A percentile compares a stretch with the other conserved stretches of the same genome.
These are phyloP conservation scores for Lumnitzera racemosa DNA, from an alignment of 345 rosid genomes.

Conservation along the genomic window DNA sequence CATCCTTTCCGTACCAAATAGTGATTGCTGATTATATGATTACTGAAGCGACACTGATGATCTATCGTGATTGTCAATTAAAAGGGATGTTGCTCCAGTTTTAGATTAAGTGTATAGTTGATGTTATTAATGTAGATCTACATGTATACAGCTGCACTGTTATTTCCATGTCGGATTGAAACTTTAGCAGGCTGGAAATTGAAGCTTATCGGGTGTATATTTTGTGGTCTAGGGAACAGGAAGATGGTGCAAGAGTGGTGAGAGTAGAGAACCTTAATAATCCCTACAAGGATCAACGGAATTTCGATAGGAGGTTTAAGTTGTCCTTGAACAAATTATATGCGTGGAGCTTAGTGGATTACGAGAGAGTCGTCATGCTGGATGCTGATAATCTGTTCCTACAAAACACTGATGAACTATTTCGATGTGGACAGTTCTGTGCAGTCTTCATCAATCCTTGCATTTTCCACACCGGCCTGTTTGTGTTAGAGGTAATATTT, in stretches of 20 bases:
- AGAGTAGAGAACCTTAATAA: slow-evolving; percentile 83
- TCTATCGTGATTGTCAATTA: too few species aligned
- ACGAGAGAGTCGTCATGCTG: slow-evolving; percentile 85
- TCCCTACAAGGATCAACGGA: slow-evolving; percentile 60
- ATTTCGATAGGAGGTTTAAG: slow-evolving; percentile 70
- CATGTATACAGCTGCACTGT: too few species aligned
- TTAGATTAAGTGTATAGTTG: too few species aligned
- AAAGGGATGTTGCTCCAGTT: too few species aligned
- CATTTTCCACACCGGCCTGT: slow-evolving; percentile 96
- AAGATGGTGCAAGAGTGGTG: slow-evolving; percentile 79
- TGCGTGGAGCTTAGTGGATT: slow-evolving; percentile 78
- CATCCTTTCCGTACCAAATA: too few species aligned
- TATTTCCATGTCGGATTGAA: too few species aligned
- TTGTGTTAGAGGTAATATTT: slow-evolving; percentile 56
- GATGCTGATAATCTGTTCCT: slow-evolving; percentile 92
- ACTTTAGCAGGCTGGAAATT: too few species aligned
- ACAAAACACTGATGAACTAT: slow-evolving; percentile 70
- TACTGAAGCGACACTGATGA: too few species aligned
- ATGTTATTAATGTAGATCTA: too few species aligned
- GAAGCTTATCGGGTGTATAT: too few species aligned
- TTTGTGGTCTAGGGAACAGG: slow-evolving; percentile 48
- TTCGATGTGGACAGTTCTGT: slow-evolving; percentile 93
- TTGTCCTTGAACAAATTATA: slow-evolving; percentile 85
- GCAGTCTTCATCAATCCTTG: slow-evolving; percentile 96
- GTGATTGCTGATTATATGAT: too few species aligned